Evolutionary conservation across 768 basidiomycete species (phyloP), one percentile per base, ranked within the genome.

Genomic region (Podaxis carcinomalis): DNA sequence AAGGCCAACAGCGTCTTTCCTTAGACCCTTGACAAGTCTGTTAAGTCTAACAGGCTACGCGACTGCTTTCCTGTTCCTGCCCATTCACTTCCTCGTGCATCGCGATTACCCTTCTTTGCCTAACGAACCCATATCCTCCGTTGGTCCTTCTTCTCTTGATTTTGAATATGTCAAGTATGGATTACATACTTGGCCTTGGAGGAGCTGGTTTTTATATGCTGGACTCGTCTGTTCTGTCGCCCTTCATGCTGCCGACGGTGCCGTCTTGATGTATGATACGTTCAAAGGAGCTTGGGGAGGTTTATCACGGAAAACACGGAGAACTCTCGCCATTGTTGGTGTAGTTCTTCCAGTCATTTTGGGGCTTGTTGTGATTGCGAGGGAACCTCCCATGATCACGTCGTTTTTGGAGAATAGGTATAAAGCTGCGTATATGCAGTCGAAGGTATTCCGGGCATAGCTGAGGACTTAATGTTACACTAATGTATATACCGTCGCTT

Each of bases 151-250:
- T 0, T 91, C 94, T 67, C 80, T 95, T 39, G 87, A 92, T 72
- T 94, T 82, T 69, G 89, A 93, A 64, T 93, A 87, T 69, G 90
- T 94, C 59, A 93, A 93, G 69, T 78, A 82, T 4, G 89, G 83
- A 2, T 71, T 93, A 40, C 76, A 77, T 14, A 73, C 61, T 16
- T 92, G 86, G 82, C 89, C 90, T 0, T 72, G 75, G 68, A 76
- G 82, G 40, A 88, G 81, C 66, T 85, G 81, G 81, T 58, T 83
- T 2, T 70, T 87, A 47, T 93, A 95, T 66, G 70, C 77, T 1
- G 86, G 82, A 0, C 79, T 95, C 9, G 80, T 89, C 0, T 73
- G 74, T 1, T 77, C 80, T 23, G 81, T 83, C 0, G 75, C 79
- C 0, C 66, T 87, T 51, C 93, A 95, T 68, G 76, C 81, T 2